Evolutionary conservation across 2,329 filamentous ascomycete species (phyloP), one percentile per base, ranked within the genome.

Genomic region (Diaporthe longicolla): DNA sequence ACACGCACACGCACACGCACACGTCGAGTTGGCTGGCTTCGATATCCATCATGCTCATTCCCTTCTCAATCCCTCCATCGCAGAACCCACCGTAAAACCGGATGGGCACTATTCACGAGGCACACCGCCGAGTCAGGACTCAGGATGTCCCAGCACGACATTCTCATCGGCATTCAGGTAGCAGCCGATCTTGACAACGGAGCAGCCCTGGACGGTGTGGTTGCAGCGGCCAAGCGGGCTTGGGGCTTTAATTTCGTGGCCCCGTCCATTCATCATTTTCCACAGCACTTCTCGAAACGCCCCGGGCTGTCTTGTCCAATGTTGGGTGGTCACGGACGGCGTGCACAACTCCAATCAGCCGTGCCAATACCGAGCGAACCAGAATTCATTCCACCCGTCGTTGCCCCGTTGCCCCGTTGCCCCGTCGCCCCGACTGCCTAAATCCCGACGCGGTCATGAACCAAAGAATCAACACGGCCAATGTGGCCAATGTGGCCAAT

Each of bases 181-280:
- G 45, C 26, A 71, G 48, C 29, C 32, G 45, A 71, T 43, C 26
- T 55, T 71, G 69, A 63, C 55, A 63, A 54, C 69, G 57, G 69
- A 37, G n/a, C 69, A 48, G 57, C 35, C 32, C 26, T 40, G 69
- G 21, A 13, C 19, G n/a, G 57, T 71, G 57, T 63, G 70, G 69
- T 71, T 63, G 57, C 57, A 71, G 50, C 37, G 70, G 43, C 17
- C 45, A 35, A 55, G 58, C 26, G 57, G n/a, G n/a, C 32, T 45
- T 43, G 70, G 57, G 26, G 66, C 58, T 61, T 61, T 71, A 40
- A 71, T 71, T 63, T 71, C 57, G 45, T 55, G 11, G n/a, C 19
- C 48, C 45, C 48, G 57, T 45, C 70, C 70, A 71, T 52, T 63
- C 70, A 71, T 63, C 59, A 63, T 63, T 7, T 71, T 71, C 70